Percentiles rank a stretch among this genome's conserved stretches.
phyloP scores from a whole-genome alignment of 768 basidiomycete genomes.

The Cystofilobasidium capitatum region DNA sequence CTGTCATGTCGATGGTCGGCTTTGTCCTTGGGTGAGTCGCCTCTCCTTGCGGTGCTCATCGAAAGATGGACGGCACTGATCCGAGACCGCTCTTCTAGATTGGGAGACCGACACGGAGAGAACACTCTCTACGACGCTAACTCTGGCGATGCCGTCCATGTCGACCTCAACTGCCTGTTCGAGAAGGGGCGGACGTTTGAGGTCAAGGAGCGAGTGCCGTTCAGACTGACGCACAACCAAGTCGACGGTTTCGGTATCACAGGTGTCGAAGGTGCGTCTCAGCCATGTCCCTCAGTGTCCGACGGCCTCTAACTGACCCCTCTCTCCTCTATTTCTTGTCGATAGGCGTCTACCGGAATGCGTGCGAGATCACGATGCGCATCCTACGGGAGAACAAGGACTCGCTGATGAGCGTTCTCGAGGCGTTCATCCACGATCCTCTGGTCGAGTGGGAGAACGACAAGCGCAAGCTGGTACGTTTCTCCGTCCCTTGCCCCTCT shows the following conservation, averaged over 20 bases:
- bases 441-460: conserved; percentile 87
- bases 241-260: conserved; percentile 87
- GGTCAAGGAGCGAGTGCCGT: conserved; percentile 84
- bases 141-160: conserved; percentile 85
- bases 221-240: conserved; percentile 85
- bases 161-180: conserved; percentile 96
- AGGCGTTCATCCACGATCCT: conserved; percentile 94
- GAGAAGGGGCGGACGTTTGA: conserved; percentile 87
- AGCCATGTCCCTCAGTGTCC: neutral
- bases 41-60: neutral
- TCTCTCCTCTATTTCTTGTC: neutral
- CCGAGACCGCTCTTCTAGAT: conserved; percentile 44
- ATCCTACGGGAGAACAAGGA: conserved; percentile 83
- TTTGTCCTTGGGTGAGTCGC: conserved; percentile 72
- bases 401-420: conserved; percentile 85
- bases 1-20: conserved; percentile 98
- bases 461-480: conserved; percentile 15
- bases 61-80: neutral
- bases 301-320: conserved; percentile 10
- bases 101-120: conserved; percentile 95
- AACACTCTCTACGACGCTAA: conserved; percentile 86
- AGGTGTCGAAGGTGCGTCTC: conserved; percentile 68
- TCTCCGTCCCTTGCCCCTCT: neutral
- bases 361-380: conserved; percentile 82
- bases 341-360: conserved; percentile 74